A percentile compares a stretch with the other conserved stretches of the same genome.
Evolutionary conservation across 176 grass and related monocot genomes (phyloP).

Genomic region (Secale cereale): DNA sequence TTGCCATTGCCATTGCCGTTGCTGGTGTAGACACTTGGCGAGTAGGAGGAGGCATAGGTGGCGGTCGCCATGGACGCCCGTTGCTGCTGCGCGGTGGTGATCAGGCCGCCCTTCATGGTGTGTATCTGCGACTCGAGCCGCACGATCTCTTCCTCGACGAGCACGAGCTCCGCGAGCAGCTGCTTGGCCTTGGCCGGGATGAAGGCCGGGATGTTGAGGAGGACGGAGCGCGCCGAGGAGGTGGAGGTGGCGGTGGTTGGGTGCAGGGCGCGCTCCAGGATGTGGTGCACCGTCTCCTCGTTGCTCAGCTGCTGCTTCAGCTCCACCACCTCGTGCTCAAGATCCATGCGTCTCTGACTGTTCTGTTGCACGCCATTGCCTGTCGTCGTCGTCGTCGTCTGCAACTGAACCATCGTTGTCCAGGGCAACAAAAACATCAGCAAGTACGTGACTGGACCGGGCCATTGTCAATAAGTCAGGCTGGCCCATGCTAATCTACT

Average conservation of each 20-base stretch:
- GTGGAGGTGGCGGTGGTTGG: background rate
- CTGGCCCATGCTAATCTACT: background rate
- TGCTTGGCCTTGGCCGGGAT: conserved; percentile 68
- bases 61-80: background rate
- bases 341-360: conserved; percentile 22
- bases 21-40: background rate
- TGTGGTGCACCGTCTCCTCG: conserved; percentile 59
- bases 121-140: conserved; percentile 67
- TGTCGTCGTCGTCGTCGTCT: conserved; percentile 12
- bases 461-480: background rate
- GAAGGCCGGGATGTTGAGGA: conserved; percentile 43
- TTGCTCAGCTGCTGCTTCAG: conserved; percentile 41
- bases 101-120: conserved; percentile 44
- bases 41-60: background rate
- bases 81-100: conserved; percentile 17
- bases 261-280: conserved; percentile 50
- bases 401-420: background rate
- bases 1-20: background rate
- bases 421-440: background rate
- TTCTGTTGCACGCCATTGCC: background rate
- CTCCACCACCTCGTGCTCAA: conserved; percentile 58
- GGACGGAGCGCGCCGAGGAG: background rate
- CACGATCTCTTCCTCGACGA: conserved; percentile 86
- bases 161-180: conserved; percentile 80
- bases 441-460: background rate